Evolutionary conservation across 306 rosid genomes (phyloP).

Genomic region (Inga laurina): DNA sequence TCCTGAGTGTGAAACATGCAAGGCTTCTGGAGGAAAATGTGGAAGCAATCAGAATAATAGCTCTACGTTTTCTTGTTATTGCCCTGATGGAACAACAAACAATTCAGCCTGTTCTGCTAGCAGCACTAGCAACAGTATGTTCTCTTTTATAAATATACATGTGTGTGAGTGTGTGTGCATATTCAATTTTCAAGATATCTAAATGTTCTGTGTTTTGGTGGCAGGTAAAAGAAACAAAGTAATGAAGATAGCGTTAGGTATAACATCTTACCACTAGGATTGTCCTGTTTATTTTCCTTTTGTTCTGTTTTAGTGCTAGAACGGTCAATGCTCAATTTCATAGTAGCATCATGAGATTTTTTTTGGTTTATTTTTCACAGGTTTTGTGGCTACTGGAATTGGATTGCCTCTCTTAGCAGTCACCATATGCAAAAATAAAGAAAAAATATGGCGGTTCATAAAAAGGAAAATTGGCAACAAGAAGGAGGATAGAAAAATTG

Average conservation of each 20-base stretch:
- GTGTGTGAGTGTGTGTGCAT: background rate
- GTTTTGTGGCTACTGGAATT: slow-evolving; percentile 42
- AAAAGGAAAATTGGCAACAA: background rate
- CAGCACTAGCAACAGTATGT: background rate
- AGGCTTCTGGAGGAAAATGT: slow-evolving; percentile 25
- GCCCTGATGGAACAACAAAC: slow-evolving; percentile 23
- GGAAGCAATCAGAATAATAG: slow-evolving; percentile 32
- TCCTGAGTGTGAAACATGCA: background rate
- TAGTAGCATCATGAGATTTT: background rate
- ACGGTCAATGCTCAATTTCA: background rate
- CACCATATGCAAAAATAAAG: slow-evolving; percentile 43
- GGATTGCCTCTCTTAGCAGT: slow-evolving; percentile 48
- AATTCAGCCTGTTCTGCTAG: slow-evolving; percentile 21
- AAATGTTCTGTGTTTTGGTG: background rate
- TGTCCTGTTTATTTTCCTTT: background rate
- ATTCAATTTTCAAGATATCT: background rate
- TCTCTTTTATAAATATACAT: background rate
- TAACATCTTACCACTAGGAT: too few species aligned
- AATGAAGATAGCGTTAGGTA: background rate
- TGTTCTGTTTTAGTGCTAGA: background rate
- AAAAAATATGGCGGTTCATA: slow-evolving; percentile 31
- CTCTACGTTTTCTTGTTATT: slow-evolving; percentile 37
- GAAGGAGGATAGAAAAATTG: slow-evolving; percentile 12
- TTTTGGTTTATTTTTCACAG: slow-evolving; percentile 3
- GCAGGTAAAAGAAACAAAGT: background rate